Evolutionary conservation across 768 basidiomycete species (phyloP).

Genomic region (Leccinum barrowsii): DNA sequence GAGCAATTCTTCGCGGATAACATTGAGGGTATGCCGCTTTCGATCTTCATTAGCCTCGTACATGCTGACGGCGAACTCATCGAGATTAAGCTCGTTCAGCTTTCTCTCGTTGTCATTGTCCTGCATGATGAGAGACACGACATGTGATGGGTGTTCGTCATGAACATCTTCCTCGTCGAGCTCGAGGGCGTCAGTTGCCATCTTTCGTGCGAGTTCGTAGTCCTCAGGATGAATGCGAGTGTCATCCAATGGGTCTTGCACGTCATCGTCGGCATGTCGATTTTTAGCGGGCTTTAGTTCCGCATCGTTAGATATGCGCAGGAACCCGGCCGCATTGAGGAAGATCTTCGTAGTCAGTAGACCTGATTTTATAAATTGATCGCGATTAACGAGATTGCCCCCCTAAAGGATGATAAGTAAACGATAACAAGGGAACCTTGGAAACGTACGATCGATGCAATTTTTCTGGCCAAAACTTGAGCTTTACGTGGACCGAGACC

Average conservation of each 20-base stretch:
- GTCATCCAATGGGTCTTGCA: conserved; percentile 86
- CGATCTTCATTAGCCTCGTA: conserved; percentile 77
- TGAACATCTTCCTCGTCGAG: conserved; percentile 97
- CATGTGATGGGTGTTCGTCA: conserved; percentile 87
- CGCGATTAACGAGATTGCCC: conserved; percentile 80
- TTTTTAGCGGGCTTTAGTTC: conserved; percentile 61
- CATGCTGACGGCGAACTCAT: conserved; percentile 93
- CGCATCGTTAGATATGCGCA: conserved; percentile 76
- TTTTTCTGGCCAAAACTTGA: conserved; percentile 76
- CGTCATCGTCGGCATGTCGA: conserved; percentile 58
- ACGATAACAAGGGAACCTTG: background rate
- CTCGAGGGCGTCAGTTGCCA: conserved; percentile 96
- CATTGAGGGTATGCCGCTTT: conserved; percentile 86
- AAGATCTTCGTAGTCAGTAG: conserved; percentile 85
- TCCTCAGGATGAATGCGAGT: conserved; percentile 98
- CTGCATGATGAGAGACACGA: conserved; percentile 81
- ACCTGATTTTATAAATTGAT: conserved; percentile 79
- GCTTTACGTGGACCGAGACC: conserved; percentile 96
- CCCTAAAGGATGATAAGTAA: conserved; percentile 49
- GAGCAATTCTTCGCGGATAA: conserved; percentile 84
- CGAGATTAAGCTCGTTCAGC: conserved; percentile 86
- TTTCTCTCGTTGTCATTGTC: conserved; percentile 77
- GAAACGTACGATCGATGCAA: conserved; percentile 63
- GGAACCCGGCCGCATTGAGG: conserved; percentile 88
- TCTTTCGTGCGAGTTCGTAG: conserved; percentile 95